A percentile compares a stretch with the other conserved stretches of the same genome.
These are phyloP conservation scores for Lachnum nothofagi DNA, from an alignment of 2,329 filamentous ascomycete genomes.

Conservation along the genomic window DNA sequence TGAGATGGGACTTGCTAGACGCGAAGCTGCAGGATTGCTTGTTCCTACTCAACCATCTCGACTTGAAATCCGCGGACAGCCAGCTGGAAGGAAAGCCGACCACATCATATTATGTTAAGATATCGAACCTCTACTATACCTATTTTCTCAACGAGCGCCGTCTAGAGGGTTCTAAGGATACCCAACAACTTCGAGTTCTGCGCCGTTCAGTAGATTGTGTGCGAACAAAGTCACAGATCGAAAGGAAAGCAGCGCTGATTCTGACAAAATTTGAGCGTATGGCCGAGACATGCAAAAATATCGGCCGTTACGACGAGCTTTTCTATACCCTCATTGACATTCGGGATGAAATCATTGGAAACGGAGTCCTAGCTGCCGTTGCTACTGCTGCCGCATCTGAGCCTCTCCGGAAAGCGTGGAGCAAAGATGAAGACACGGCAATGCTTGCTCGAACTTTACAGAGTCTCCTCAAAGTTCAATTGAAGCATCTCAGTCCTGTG, in stretches of 20 bases:
- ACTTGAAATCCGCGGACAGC: slow-evolving; percentile 22
- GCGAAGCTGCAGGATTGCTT: slow-evolving; percentile 53
- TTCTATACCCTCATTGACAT: slow-evolving; percentile 54
- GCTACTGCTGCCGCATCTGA: slow-evolving; percentile 44
- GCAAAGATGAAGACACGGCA: slow-evolving; percentile 43
- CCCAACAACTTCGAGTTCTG: slow-evolving; percentile 50
- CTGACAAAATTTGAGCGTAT: slow-evolving; percentile 62
- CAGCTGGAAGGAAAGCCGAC: slow-evolving; percentile 28
- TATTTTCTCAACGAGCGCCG: slow-evolving; percentile 51
- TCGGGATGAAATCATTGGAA: slow-evolving; percentile 56
- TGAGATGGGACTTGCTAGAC: slow-evolving; percentile 53
- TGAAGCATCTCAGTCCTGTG: slow-evolving; percentile 53
- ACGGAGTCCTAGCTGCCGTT: slow-evolving; percentile 52
- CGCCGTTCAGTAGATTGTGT: slow-evolving; percentile 60
- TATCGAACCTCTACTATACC: slow-evolving; percentile 69
- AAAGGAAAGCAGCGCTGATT: slow-evolving; percentile 57
- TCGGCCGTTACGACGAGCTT: slow-evolving; percentile 52
- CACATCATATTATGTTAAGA: slow-evolving; percentile 54
- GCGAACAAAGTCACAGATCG: slow-evolving; percentile 46
- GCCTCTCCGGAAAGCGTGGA: slow-evolving; percentile 51
- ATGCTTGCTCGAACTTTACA: slow-evolving; percentile 55
- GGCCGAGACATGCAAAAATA: slow-evolving; percentile 53
- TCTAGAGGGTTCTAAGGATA: slow-evolving; percentile 38
- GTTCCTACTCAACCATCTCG: slow-evolving; percentile 49
- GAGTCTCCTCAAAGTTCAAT: slow-evolving; percentile 55